These are phyloP conservation scores for Bondarzewia mesenterica DNA, from an alignment of 1,284 basidiomycete species.

Conservation along the genomic window DNA sequence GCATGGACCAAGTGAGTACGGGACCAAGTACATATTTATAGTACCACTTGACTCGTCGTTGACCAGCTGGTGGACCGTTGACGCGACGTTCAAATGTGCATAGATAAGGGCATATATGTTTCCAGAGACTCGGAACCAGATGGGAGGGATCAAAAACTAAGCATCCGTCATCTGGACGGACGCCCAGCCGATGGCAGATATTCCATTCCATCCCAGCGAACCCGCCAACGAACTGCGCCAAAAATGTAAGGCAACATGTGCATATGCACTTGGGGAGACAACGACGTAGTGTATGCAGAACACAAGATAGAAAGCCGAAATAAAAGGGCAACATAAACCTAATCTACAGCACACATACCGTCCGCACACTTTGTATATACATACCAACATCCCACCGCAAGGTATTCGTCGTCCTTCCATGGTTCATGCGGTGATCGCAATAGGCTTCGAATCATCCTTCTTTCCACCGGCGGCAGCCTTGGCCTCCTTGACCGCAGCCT, in stretches of 20 bases:
- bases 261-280: background rate
- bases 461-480: slow-evolving; percentile 11
- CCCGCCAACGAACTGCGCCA: too few relatives aligned
- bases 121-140: too few relatives aligned
- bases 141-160: too few relatives aligned
- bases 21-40: too few relatives aligned
- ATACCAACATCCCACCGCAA: background rate
- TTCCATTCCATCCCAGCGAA: too few relatives aligned
- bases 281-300: background rate
- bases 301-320: background rate
- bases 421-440: slow-evolving; percentile 6
- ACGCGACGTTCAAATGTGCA: too few relatives aligned
- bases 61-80: too few relatives aligned
- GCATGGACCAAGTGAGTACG: too few relatives aligned
- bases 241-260: background rate
- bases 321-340: background rate
- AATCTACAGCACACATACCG: background rate
- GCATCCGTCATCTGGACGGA: too few relatives aligned
- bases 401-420: background rate
- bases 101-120: too few relatives aligned
- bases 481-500: slow-evolving; percentile 16
- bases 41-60: too few relatives aligned
- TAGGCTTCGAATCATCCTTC: slow-evolving; percentile 2
- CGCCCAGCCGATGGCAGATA: too few relatives aligned
- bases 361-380: background rate